Evolutionary conservation across 495 filamentous ascomycete genomes (phyloP).

Genomic region (Aspergillus heteromorphus): DNA sequence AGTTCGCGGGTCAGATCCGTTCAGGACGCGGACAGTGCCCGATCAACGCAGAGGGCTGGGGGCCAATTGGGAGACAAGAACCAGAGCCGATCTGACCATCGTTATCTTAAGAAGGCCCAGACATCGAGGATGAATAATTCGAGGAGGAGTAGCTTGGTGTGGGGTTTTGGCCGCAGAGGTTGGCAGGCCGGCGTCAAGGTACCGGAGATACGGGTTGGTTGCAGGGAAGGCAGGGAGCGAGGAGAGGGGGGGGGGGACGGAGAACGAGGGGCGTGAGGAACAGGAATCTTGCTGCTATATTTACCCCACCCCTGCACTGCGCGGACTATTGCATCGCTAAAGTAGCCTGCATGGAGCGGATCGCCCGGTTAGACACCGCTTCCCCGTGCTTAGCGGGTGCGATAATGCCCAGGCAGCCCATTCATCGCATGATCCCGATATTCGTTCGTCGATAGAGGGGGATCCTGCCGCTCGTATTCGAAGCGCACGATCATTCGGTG

Average conservation of each 20-base stretch:
- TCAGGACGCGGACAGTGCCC: not conserved
- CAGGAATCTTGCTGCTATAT: constrained; percentile 24
- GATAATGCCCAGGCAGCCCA: not conserved
- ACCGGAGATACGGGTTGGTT: constrained; percentile 36
- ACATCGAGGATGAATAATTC: constrained; percentile 1
- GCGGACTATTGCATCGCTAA: not conserved
- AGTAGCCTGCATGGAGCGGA: constrained; percentile 1
- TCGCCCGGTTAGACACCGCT: not conserved
- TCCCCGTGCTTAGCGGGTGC: not conserved
- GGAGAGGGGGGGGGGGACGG: constrained; percentile 13
- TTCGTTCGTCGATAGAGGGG: not conserved
- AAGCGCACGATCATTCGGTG: constrained; percentile 4
- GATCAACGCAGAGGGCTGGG: constrained; percentile 4
- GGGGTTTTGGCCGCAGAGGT: constrained; percentile 6
- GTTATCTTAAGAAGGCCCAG: constrained; percentile 6
- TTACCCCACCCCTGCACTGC: constrained; percentile 18
- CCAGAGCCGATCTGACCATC: constrained; percentile 7
- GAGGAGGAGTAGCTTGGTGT: constrained; percentile 1
- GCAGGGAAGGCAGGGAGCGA: too few species aligned
- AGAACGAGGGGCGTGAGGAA: not conserved
- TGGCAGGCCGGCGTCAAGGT: not conserved
- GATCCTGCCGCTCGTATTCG: constrained; percentile 2
- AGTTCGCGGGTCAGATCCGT: not conserved
- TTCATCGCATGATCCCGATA: not conserved
- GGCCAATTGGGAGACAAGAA: constrained; percentile 5